These are phyloP conservation scores for Arabidopsis suecica DNA, from an alignment of 345 rosid species.

Conservation along the genomic window DNA sequence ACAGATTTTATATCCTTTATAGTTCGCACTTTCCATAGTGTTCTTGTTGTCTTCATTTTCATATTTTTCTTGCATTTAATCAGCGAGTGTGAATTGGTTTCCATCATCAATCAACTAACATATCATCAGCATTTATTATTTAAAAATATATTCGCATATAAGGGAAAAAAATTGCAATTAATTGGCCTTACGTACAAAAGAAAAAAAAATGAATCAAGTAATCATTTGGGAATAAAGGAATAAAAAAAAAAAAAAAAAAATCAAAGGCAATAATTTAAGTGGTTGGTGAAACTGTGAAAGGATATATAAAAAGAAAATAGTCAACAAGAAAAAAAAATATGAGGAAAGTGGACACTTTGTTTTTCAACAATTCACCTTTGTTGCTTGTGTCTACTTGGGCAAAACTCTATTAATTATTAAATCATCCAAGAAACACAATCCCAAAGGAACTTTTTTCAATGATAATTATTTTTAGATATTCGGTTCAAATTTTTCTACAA, in stretches of 20 bases:
- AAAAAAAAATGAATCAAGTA: slow-evolving; percentile 11
- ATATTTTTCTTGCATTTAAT: slow-evolving; percentile 2
- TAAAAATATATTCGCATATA: slow-evolving; percentile 13
- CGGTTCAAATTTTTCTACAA: neutral
- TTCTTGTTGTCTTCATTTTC: neutral
- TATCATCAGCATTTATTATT: slow-evolving; percentile 15
- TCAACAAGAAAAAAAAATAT: slow-evolving; percentile 14
- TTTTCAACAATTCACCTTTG: slow-evolving; percentile 37
- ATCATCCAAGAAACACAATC: neutral
- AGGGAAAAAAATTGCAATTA: neutral
- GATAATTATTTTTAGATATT: neutral
- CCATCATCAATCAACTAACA: neutral
- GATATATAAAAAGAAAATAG: slow-evolving; percentile 31
- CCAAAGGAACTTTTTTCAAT: neutral
- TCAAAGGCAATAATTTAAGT: slow-evolving; percentile 33
- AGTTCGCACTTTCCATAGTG: neutral
- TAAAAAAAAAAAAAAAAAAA: neutral
- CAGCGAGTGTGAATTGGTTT: slow-evolving; percentile 24
- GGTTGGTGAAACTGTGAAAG: slow-evolving; percentile 30
- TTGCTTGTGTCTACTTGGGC: slow-evolving; percentile 30
- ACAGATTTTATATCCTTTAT: neutral
- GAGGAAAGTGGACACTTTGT: slow-evolving; percentile 32
- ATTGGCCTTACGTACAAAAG: neutral
- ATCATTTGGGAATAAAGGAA: slow-evolving; percentile 30
- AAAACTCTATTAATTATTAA: slow-evolving; percentile 3